Conservation (phyloP, 2,329 filamentous ascomycete genomes). For the Basipetospora sp. region DNA sequence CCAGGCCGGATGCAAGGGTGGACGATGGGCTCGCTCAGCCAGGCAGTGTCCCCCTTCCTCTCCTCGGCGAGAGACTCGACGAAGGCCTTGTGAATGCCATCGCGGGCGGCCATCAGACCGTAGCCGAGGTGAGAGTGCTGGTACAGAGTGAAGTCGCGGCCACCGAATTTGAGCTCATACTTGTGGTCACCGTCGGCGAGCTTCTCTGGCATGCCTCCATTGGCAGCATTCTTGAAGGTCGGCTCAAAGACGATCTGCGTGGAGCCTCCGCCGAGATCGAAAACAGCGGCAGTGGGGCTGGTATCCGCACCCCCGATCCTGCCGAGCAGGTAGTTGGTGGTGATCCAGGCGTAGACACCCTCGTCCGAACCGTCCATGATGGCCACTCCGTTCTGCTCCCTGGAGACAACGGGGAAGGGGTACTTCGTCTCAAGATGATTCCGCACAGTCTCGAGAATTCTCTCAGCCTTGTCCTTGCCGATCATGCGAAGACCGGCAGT, state of each 20-base stretch:
- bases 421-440: slow-evolving; percentile 72
- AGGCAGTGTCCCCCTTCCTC: slow-evolving; percentile 45
- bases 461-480: slow-evolving; percentile 63
- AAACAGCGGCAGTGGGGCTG: slow-evolving; percentile 80
- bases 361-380: slow-evolving; percentile 98
- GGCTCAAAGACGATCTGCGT: slow-evolving; percentile 99
- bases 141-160: slow-evolving; percentile 81
- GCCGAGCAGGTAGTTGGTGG: slow-evolving; percentile 92
- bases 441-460: slow-evolving; percentile 75
- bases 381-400: slow-evolving; percentile 71
- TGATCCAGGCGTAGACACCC: slow-evolving; percentile 98
- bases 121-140: slow-evolving; percentile 97
- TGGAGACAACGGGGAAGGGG: slow-evolving; percentile 84
- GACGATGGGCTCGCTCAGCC: slow-evolving; percentile 55
- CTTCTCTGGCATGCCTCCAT: slow-evolving; percentile 71
- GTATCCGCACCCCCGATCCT: slow-evolving; percentile 91
- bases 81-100: slow-evolving; percentile 65
- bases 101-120: slow-evolving; percentile 86
- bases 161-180: slow-evolving; percentile 80
- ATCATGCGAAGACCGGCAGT: slow-evolving; percentile 86
- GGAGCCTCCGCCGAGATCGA: slow-evolving; percentile 90
- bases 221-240: slow-evolving; percentile 59
- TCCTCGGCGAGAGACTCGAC: slow-evolving; percentile 56
- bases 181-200: slow-evolving; percentile 88
- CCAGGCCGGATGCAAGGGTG: slow-evolving; percentile 82